Evolutionary conservation across 169 alveolate species (phyloP).

Genomic region (Cryptosporidium parvum): DNA sequence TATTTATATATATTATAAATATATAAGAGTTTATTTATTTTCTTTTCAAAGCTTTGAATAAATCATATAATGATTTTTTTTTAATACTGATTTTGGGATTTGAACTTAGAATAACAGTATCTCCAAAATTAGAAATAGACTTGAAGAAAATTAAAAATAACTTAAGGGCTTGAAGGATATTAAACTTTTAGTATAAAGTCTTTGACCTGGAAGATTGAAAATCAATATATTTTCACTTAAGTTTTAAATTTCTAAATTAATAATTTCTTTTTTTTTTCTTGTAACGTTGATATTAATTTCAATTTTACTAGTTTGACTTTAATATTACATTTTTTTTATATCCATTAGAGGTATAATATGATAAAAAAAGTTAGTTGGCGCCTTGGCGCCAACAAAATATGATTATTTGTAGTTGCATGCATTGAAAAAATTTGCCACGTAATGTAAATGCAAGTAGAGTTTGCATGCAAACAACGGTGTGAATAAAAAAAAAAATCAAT

Average conservation of each 20-base stretch:
- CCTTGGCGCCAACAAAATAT: conserved; percentile 19
- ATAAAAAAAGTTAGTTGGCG: conserved; percentile 1
- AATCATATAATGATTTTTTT: too few species aligned
- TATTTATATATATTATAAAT: background rate
- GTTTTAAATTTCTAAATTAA: background rate
- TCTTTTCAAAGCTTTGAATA: background rate
- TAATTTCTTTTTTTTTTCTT: background rate
- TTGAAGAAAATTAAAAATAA: background rate
- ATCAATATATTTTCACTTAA: background rate
- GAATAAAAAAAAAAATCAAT: background rate
- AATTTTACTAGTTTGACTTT: conserved; percentile 2
- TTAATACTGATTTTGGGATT: too few species aligned
- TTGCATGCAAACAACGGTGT: conserved; percentile 31
- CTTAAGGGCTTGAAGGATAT: too few species aligned
- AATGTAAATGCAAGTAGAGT: background rate
- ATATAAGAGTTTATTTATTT: background rate
- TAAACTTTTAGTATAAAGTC: background rate
- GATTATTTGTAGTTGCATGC: conserved; percentile 19
- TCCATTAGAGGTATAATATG: conserved; percentile 21
- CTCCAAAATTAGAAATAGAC: background rate
- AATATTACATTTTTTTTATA: conserved; percentile 8
- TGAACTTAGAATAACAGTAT: background rate
- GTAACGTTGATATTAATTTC: background rate
- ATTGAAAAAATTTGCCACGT: conserved; percentile 10
- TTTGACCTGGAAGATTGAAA: background rate